These are phyloP conservation scores for Solanum raphanifolium DNA, from an alignment of 257 asterid genomes.

Conservation along the genomic window DNA sequence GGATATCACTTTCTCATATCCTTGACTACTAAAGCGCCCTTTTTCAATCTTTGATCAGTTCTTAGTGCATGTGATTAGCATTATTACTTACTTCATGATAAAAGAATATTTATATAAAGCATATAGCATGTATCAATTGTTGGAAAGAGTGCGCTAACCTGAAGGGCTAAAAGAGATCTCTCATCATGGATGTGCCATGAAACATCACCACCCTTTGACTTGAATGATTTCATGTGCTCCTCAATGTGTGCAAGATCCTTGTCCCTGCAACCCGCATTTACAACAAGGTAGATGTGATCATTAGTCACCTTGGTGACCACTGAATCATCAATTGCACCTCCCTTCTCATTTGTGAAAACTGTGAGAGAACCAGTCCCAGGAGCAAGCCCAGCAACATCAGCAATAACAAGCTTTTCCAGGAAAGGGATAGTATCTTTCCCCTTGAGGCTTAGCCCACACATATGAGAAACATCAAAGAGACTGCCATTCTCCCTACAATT, in stretches of 20 bases:
- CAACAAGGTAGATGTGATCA: conserved; percentile 84
- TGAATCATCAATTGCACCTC: conserved; percentile 95
- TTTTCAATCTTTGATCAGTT: background rate
- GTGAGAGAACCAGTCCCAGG: conserved; percentile 87
- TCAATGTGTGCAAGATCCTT: conserved; percentile 98
- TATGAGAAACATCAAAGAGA: conserved; percentile 91
- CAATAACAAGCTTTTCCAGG: conserved; percentile 89
- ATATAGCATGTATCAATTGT: too few species aligned
- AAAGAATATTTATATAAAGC: too few species aligned
- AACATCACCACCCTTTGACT: conserved; percentile 85
- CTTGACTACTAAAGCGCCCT: background rate
- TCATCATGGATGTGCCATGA: conserved; percentile 64
- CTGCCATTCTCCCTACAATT: conserved; percentile 94
- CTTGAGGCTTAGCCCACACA: conserved; percentile 96
- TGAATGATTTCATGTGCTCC: conserved; percentile 88
- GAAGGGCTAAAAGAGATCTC: too few species aligned
- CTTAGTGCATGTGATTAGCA: too few species aligned
- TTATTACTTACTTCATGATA: too few species aligned
- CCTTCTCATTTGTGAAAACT: conserved; percentile 93
- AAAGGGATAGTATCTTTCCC: conserved; percentile 85
- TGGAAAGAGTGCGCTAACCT: too few species aligned
- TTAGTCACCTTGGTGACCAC: conserved; percentile 80
- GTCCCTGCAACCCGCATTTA: conserved; percentile 97
- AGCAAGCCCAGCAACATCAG: conserved; percentile 90
- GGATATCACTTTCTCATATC: background rate